Base-by-base conservation (phyloP, 2,329 filamentous ascomycete species). In the Penicillium vulpinum region DNA sequence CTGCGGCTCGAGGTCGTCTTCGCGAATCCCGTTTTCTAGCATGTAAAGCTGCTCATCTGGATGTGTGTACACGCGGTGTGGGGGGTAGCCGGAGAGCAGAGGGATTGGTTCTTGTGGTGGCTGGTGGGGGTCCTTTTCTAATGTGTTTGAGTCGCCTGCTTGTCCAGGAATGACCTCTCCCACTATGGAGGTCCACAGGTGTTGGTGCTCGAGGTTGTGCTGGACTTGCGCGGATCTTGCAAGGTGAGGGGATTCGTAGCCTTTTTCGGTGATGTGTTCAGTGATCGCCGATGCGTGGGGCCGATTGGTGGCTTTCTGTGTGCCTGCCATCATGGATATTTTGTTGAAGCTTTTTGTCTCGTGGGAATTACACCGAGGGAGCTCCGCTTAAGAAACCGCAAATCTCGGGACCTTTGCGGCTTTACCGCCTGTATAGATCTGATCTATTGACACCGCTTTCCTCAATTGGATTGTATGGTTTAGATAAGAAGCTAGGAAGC, bases 201-300 rank as follows among this genome's bases (percentile, higher is more conserved):
- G 85, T 68, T 87, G 84, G 72, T 85, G 77, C 68, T 82, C 79
- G 62, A 88, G 83, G 71, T 87, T 87, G 74, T 88, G 85, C 47
- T 82, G 77, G 64, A 86, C 78, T 70, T 87, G 83, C 46, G 82
- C 71, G 9, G 84, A 81, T 57, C 85, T 81, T 58, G 81, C 75
- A 64, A 71, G 65, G 56, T 67, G 59, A 5, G 74, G 69, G 39
- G 64, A 58, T 7, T 57, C 48, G 5, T 67, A 59, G 65, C 59
- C 35, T 63, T 60, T 38, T 69, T 62, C 29, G 68, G 59, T 57
- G 52, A 80, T 74, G 51, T 78, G 72, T 16, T 69, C 67, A 21
- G 73, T 74, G 40, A 80, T 69, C 16, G 78, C 73, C 13, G 78
- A 80, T 11, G 71, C 68, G 9, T 62, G 39, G 1, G 62, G 47